Evolutionary conservation across 1,284 basidiomycete genomes (phyloP), one percentile per base, ranked within the genome.

Genomic region (Ceratobasidium sp.): DNA sequence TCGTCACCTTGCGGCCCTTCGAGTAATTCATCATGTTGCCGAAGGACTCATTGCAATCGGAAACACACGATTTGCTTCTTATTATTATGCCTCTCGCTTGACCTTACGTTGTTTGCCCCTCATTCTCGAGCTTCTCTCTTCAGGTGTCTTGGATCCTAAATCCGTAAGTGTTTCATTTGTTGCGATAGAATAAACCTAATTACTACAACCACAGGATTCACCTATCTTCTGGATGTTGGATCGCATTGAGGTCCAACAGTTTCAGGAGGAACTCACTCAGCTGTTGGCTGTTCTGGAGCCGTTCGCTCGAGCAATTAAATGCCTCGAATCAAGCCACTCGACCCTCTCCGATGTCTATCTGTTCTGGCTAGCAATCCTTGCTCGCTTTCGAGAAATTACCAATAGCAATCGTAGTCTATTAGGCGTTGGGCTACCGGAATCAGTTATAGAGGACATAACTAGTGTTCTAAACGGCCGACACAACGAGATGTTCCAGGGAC

Each of bases 21-120:
- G 77, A 4, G 54, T 76, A 0, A 27, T 73, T 14, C 33, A 73
- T 1, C 57, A 60, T 0, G 78, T 81, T 54, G 57, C 65, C 1
- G 78, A 78, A 14, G 82, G 82, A 0, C 79, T 84, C 3, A 79
- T 80, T 48, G 47, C 78, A 11, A 80, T 82, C 56, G 81, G 81
- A 36, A 80, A 81, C 64, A 83, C 81, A 47, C 77, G 79, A 1
- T 83, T 83, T 75, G 79, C 78, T 7, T 79, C 79, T 11, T 67
- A 81, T 14, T 78, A 80, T 51, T 74, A 76, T 17, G 60, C 53
- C 14, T 36, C 65, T 9, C 36, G n/a, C 11, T 67, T 53, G 5
- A 56, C 53, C 4, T 29, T 67, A 22, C 31, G 19, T n/a, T 67
- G 65, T 33, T 29, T 67, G 19, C 53, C 65, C 7, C 36, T 67